Conservation (phyloP, 108 stramenopile genomes). For the Stephanodiscus triporus region DNA sequence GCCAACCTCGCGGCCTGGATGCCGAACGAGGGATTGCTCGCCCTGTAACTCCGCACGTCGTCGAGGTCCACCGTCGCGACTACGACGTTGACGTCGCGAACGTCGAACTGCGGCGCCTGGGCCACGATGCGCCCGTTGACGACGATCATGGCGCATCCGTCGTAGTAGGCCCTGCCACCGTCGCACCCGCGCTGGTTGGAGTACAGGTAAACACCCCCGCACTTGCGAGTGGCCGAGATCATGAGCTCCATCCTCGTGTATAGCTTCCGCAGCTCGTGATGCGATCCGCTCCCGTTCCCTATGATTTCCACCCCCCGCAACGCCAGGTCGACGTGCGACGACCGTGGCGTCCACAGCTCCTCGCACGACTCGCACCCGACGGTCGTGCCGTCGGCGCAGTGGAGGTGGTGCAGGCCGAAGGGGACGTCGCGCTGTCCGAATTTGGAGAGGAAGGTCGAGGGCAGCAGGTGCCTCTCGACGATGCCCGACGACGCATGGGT, state of each 20-base stretch:
- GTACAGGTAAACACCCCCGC: conserved; percentile 98
- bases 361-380: conserved; percentile 97
- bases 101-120: conserved; percentile 92
- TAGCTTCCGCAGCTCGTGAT: conserved; percentile 95
- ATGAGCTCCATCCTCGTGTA: conserved; percentile 89
- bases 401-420: conserved; percentile 73
- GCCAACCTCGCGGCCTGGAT: conserved; percentile 78
- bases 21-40: conserved; percentile 81
- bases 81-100: conserved; percentile 92
- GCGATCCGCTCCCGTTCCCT: conserved; percentile 95
- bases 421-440: conserved; percentile 65
- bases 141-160: conserved; percentile 95
- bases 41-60: conserved; percentile 92
- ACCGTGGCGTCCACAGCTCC: conserved; percentile 95
- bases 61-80: conserved; percentile 95
- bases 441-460: conserved; percentile 41
- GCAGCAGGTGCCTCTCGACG: conserved; percentile 51
- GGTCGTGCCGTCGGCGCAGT: conserved; percentile 65
- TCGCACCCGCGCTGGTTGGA: conserved; percentile 98
- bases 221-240: conserved; percentile 85
- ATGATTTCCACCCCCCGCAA: conserved; percentile 95
- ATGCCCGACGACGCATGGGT: conserved; percentile 3
- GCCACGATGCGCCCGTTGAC: conserved; percentile 93
- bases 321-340: conserved; percentile 90
- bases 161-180: conserved; percentile 93